Evolutionary conservation across 768 basidiomycete species (phyloP), one percentile per base, ranked within the genome.

Genomic region (Boletus fagicola): DNA sequence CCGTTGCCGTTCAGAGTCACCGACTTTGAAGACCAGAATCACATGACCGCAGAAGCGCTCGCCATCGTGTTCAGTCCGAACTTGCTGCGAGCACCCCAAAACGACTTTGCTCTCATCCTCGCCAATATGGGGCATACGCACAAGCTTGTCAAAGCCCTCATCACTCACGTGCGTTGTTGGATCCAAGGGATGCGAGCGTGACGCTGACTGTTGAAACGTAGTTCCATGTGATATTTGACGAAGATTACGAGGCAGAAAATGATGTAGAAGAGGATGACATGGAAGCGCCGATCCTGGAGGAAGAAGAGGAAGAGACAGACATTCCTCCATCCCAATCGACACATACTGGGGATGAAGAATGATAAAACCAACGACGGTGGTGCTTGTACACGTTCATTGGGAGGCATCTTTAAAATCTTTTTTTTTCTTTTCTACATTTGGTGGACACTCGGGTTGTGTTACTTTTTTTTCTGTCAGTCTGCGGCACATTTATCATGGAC

Each of bases 21-120:
- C 5, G 90, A 93, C 66, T 90, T 81, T 71, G 91, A 94, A 68
- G 91, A 93, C 56, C 81, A 85, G 49, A 94, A 93, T 64, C 92
- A 94, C 58, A 94, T 94, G 92, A 90, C 88, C 2, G 85, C 90
- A 1, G 87, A 92, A 62, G 85, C 88, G 8, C 77, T 94, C 4
- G 87, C 92, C 0, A 92, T 92, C 51, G 90, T 93, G 18, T 92
- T 93, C 72, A 89, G 89, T 59, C 90, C 89, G 7, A 92, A 90
- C 66, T 72, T 92, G 47, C 68, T 91, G 51, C 84, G 90, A 20
- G 86, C 89, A 4, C 88, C 88, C 3, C 84, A 87, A 66, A 89
- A 88, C 58, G 87, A 90, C 67, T 87, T 91, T 71, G 83, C 80
- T 12, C 78, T 87, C 72, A 87, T 91, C 63, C 77, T 92, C 58